These are phyloP conservation scores for Aspergillus wentii DNA, from an alignment of 495 filamentous ascomycete species.

Conservation along the genomic window DNA sequence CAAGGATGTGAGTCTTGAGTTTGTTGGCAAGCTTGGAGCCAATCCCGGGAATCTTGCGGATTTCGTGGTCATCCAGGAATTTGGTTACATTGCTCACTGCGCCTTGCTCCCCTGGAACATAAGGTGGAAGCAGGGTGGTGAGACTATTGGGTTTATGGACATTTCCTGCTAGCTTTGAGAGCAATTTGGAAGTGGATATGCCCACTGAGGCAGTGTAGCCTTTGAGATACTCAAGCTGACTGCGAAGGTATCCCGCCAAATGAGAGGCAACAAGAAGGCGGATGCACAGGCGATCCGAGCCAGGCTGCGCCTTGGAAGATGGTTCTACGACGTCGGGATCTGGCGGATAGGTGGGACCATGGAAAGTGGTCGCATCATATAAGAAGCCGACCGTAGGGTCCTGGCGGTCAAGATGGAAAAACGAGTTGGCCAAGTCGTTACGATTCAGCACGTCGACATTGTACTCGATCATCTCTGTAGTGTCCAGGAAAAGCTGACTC, in stretches of 20 bases:
- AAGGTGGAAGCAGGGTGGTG: slow-evolving; percentile 72
- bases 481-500: slow-evolving; percentile 54
- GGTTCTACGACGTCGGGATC: neutral
- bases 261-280: slow-evolving; percentile 68
- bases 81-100: slow-evolving; percentile 45
- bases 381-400: slow-evolving; percentile 77
- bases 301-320: neutral
- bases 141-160: slow-evolving; percentile 81
- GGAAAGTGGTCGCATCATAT: slow-evolving; percentile 63
- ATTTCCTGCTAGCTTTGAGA: slow-evolving; percentile 81
- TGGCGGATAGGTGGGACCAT: slow-evolving; percentile 53
- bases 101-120: slow-evolving; percentile 19
- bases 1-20: slow-evolving; percentile 58
- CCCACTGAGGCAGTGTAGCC: slow-evolving; percentile 87
- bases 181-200: slow-evolving; percentile 76
- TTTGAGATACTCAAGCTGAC: slow-evolving; percentile 66
- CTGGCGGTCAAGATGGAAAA: slow-evolving; percentile 68
- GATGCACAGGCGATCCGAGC: slow-evolving; percentile 29
- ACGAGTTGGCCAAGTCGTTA: slow-evolving; percentile 60
- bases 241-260: slow-evolving; percentile 65
- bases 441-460: slow-evolving; percentile 67
- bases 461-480: slow-evolving; percentile 79
- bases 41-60: slow-evolving; percentile 83
- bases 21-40: slow-evolving; percentile 72
- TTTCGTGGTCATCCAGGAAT: slow-evolving; percentile 73